phyloP scores from a whole-genome alignment of 106 monocot species.

The Cymbidium sinense region DNA sequence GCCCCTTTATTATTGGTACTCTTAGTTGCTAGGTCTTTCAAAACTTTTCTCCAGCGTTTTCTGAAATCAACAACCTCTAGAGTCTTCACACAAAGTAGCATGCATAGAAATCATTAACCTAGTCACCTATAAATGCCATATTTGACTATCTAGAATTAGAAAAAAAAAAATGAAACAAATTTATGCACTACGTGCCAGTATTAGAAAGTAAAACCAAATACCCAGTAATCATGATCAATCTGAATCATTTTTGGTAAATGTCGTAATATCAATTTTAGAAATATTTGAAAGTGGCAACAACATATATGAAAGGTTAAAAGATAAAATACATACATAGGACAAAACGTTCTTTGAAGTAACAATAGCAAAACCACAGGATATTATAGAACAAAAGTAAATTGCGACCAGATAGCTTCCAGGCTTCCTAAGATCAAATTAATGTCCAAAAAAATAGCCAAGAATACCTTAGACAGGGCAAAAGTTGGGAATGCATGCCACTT shows the following conservation, averaged over 20 bases:
- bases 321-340: background rate
- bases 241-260: too few species aligned
- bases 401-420: background rate
- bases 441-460: background rate
- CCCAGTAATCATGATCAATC: too few species aligned
- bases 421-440: background rate
- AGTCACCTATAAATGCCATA: background rate
- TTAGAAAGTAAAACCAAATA: too few species aligned
- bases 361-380: background rate
- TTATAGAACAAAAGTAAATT: background rate
- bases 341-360: background rate
- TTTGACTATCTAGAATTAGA: background rate
- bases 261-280: background rate
- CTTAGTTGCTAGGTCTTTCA: too few species aligned
- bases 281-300: background rate
- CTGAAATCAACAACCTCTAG: background rate
- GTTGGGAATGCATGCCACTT: conserved; percentile 71
- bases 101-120: background rate
- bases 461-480: conserved; percentile 68
- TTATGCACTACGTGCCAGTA: background rate
- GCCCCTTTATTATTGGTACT: too few species aligned
- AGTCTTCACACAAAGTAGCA: background rate
- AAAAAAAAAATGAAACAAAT: too few species aligned
- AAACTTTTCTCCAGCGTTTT: too few species aligned
- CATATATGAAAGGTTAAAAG: background rate